Conservation (phyloP, 163 green algal genomes). For the Volvox carteri region DNA sequence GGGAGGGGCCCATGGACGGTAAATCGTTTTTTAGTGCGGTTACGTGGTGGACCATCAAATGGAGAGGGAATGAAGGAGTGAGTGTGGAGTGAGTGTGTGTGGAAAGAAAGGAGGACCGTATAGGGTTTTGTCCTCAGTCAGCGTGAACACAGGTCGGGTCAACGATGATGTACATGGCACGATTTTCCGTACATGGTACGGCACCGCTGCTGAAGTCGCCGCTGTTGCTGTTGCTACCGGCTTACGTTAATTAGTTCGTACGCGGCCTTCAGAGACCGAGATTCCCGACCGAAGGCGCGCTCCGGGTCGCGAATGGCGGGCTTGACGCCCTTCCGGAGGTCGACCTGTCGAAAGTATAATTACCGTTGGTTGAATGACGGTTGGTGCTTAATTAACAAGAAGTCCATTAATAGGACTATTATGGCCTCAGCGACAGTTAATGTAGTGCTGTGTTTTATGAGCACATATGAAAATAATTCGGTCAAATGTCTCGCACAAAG, state of each 20-base stretch:
- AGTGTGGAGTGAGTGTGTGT: too few species aligned
- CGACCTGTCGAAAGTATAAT: background rate
- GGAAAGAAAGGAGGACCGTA: too few species aligned
- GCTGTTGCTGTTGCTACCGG: too few species aligned
- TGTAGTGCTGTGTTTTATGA: too few species aligned
- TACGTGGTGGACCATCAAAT: too few species aligned
- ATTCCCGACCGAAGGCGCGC: conserved; percentile 81
- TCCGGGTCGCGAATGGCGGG: conserved; percentile 62
- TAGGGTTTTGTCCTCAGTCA: background rate
- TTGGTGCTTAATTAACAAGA: background rate
- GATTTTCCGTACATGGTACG: background rate
- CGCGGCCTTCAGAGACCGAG: conserved; percentile 86
- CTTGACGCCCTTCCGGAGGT: conserved; percentile 54
- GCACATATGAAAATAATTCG: too few species aligned
- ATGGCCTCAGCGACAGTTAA: too few species aligned
- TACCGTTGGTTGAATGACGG: background rate
- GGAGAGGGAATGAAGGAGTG: too few species aligned
- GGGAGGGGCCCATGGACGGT: background rate
- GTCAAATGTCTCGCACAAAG: too few species aligned
- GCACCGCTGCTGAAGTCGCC: too few species aligned
- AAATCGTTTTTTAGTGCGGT: too few species aligned
- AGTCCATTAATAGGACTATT: too few species aligned
- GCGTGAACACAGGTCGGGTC: background rate
- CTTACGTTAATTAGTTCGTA: conserved; percentile 81
- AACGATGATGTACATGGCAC: background rate